phyloP scores from a whole-genome alignment of 176 grass and related monocot genomes.

The Rhynchospora tenuis region DNA sequence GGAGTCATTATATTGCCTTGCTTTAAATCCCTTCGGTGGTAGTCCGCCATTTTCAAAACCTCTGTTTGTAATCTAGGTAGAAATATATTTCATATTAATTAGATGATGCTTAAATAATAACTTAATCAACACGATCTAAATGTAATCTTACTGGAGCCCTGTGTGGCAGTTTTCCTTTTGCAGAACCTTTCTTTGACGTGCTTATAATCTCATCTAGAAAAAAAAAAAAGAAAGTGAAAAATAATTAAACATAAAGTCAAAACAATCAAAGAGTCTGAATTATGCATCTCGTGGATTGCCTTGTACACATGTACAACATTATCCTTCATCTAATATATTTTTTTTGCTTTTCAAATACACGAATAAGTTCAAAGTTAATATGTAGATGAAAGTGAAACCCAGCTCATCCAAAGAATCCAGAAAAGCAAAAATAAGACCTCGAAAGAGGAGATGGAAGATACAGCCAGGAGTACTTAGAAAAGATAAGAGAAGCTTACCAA shows the following conservation, averaged over 20 bases:
- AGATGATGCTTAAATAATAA: background rate
- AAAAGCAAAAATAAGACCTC: too few species aligned
- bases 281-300: background rate
- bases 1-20: conserved; percentile 54
- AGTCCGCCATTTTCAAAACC: conserved; percentile 50
- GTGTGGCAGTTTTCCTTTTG: conserved; percentile 45
- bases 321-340: too few species aligned
- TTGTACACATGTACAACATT: conserved; percentile 4
- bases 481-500: conserved; percentile 54
- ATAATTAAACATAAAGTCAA: background rate
- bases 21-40: conserved; percentile 50
- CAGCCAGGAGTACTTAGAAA: too few species aligned
- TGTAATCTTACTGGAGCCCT: conserved; percentile 56
- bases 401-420: too few species aligned
- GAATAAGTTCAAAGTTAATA: too few species aligned
- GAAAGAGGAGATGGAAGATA: too few species aligned
- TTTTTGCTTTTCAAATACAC: too few species aligned
- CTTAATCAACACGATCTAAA: background rate
- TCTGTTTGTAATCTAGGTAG: conserved; percentile 57
- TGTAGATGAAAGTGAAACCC: too few species aligned
- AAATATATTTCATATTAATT: background rate
- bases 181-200: conserved; percentile 78
- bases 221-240: background rate
- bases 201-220: conserved; percentile 90
- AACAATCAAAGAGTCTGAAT: background rate